phyloP scores from a whole-genome alignment of 805 yeast genomes.

The Clavispora santaluciae region DNA sequence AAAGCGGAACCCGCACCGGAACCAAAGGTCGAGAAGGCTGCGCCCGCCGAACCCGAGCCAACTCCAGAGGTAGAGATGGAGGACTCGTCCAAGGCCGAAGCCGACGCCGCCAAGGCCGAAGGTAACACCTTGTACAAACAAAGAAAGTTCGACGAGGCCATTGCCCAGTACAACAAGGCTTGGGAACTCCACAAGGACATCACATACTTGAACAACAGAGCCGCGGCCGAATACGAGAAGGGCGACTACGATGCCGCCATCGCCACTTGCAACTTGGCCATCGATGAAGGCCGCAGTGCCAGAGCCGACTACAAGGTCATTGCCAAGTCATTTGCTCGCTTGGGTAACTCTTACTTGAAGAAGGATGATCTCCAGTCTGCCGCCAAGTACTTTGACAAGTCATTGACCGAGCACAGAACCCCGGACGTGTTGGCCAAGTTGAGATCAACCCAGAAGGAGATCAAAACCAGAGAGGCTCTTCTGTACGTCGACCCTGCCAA shows the following conservation, averaged over 20 bases:
- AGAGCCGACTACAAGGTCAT: conserved; percentile 89
- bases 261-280: conserved; percentile 72
- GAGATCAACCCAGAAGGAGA: conserved; percentile 80
- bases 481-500: conserved; percentile 82
- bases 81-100: conserved; percentile 40
- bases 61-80: conserved; percentile 30
- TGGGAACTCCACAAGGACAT: conserved; percentile 79
- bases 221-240: conserved; percentile 97
- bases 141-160: conserved; percentile 89
- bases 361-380: conserved; percentile 69
- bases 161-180: conserved; percentile 78
- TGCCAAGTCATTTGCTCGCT: conserved; percentile 90
- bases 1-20: conserved; percentile 15
- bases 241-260: conserved; percentile 87
- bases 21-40: conserved; percentile 2
- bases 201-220: conserved; percentile 90
- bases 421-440: conserved; percentile 88
- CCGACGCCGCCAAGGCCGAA: conserved; percentile 70
- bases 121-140: conserved; percentile 86
- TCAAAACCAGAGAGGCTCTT: conserved; percentile 71
- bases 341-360: conserved; percentile 80
- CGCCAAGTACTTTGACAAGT: conserved; percentile 74
- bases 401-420: conserved; percentile 95
- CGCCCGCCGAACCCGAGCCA: conserved; percentile 18
- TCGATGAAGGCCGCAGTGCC: conserved; percentile 82